Conservation (phyloP, 306 rosid genomes). For the Sphenostylis stenocarpa region DNA sequence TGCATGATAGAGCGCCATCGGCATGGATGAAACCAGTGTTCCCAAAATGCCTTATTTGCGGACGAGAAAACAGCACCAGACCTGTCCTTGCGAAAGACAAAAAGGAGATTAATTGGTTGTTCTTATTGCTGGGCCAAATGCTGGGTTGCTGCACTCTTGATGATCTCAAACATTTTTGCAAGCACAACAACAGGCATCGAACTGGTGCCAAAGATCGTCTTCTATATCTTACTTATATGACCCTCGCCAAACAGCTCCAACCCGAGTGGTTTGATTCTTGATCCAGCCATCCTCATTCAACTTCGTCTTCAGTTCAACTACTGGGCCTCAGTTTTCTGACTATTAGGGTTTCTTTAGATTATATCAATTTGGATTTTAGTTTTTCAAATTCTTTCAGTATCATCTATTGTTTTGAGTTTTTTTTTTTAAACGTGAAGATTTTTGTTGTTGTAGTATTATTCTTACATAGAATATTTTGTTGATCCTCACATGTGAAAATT, state of each 20-base stretch:
- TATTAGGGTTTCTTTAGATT: too few relatives aligned
- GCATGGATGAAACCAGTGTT: conserved; percentile 43
- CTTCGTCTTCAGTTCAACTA: too few relatives aligned
- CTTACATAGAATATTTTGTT: too few relatives aligned
- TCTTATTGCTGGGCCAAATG: conserved; percentile 54
- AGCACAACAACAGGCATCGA: background rate
- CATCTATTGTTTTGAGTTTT: too few relatives aligned
- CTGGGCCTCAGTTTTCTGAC: too few relatives aligned
- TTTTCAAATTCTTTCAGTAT: too few relatives aligned
- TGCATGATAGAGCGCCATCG: conserved; percentile 46
- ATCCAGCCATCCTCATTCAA: too few relatives aligned
- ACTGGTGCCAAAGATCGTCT: background rate
- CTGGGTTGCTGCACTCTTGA: conserved; percentile 44
- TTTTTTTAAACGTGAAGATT: too few relatives aligned
- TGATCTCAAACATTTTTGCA: background rate
- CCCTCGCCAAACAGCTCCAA: background rate
- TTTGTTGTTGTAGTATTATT: too few relatives aligned
- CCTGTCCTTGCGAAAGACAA: conserved; percentile 40
- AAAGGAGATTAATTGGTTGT: conserved; percentile 60
- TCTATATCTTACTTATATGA: background rate
- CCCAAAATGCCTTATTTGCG: conserved; percentile 41
- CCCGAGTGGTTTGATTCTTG: background rate
- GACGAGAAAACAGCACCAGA: conserved; percentile 26
- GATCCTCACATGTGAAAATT: too few relatives aligned
- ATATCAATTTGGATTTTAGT: too few relatives aligned